phyloP scores from a whole-genome alignment of 129 eudicot species.

The Apium graveolens region DNA sequence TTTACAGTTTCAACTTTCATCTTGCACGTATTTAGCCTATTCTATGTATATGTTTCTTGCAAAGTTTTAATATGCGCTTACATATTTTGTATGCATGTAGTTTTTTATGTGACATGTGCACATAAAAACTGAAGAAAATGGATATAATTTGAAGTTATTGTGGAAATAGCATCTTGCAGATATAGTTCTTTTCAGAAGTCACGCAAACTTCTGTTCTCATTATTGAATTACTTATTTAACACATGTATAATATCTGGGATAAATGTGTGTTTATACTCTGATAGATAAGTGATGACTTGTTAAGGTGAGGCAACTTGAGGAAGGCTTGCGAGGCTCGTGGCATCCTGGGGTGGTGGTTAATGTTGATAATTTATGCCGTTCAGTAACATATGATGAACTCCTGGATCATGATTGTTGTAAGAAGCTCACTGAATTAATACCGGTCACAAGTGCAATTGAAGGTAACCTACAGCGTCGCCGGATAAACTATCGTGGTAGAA shows the following conservation, averaged over 20 bases:
- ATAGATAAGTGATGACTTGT: background rate
- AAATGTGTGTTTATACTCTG: background rate
- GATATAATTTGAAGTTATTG: background rate
- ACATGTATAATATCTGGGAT: background rate
- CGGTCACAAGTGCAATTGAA: background rate
- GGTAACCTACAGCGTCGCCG: constrained; percentile 6
- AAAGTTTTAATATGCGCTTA: background rate
- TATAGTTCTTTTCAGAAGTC: background rate
- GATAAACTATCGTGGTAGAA: background rate
- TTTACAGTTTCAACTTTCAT: background rate
- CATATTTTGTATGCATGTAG: background rate
- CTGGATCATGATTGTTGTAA: background rate
- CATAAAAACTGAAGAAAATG: background rate
- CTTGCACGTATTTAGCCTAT: background rate
- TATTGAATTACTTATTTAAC: background rate
- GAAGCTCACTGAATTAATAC: constrained; percentile 1
- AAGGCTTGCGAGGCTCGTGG: constrained; percentile 7
- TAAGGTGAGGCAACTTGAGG: constrained; percentile 2
- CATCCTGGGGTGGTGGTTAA: constrained; percentile 4
- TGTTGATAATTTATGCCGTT: background rate
- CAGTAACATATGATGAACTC: constrained; percentile 3
- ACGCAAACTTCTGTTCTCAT: background rate
- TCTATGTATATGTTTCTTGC: background rate
- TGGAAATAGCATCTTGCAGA: background rate
- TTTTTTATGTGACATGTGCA: background rate